Base-by-base conservation (phyloP, 352 stramenopile species). In the Phytophthora constricta region DNA sequence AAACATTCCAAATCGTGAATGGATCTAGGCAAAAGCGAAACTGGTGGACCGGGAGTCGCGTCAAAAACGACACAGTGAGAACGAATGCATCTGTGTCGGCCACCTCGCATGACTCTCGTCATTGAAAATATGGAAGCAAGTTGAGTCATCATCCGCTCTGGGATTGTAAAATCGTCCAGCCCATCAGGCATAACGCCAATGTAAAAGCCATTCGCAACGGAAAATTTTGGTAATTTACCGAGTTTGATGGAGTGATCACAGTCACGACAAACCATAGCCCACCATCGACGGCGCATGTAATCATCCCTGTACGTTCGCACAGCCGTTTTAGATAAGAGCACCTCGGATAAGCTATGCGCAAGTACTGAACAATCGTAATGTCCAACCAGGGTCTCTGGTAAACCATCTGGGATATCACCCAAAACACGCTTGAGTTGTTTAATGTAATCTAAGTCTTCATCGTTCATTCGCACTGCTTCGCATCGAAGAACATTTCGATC, bases 21-120 rank as follows among this genome's bases (percentile, higher is more conserved):
- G 9, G 17, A 25, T 39, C 48, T 23, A 3, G 56, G 45, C 13
- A 63, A 33, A 27, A 63, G n/a, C 5, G 4, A 49, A 28, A 34
- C 33, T 1, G 17, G 33, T n/a, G 57, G 57, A 1, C 33, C 57
- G 1, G 34, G 46, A 7, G 23, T 57, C 9, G 31, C 56, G 20
- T 64, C 45, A 42, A 56, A 56, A 2, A 22, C 56, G 16, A 63
- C 39, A 22, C 33, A 63, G 41, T 63, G 45, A 8, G 57, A 64
- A 3, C 46, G 57, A 34, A 64, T 51, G 46, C 33, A 52, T 26
- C 34, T 22, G 28, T 64, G 46, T 10, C 33, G 4, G 7, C 46
- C 45, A 37, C 57, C 57, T 14, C 57, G 46, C 57, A 64, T 57
- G 3, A 52, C 57, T 4, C 57, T 20, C 2, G 57, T 51, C 17